Conservation (phyloP, 768 basidiomycete genomes). For the Hirschioporus abietinus region DNA sequence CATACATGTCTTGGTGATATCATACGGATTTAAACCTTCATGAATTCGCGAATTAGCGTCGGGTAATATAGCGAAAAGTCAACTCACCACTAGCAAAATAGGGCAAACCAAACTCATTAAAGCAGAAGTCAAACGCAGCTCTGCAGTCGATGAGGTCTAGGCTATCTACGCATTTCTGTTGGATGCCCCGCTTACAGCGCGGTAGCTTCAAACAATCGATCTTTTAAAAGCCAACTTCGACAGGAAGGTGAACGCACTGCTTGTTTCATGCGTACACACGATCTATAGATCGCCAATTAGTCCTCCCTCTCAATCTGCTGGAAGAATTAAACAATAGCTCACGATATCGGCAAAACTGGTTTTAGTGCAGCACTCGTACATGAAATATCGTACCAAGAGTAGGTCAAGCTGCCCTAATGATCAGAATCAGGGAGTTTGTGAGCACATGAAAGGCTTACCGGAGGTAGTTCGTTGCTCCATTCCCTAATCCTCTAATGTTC, state of each 20-base stretch:
- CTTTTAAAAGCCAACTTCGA: neutral
- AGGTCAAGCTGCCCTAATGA: neutral
- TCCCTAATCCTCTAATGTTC: neutral
- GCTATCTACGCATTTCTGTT: conserved; percentile 54
- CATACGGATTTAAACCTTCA: conserved; percentile 15
- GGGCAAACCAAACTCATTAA: conserved; percentile 41
- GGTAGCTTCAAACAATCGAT: conserved; percentile 41
- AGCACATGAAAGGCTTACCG: neutral
- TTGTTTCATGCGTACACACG: conserved; percentile 55
- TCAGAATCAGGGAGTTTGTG: neutral
- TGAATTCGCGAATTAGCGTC: too few relatives aligned
- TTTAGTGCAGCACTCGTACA: neutral
- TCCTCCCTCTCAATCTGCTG: neutral
- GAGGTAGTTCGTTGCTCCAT: neutral
- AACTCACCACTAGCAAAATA: conserved; percentile 31
- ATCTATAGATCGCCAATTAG: conserved; percentile 5
- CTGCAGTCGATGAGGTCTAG: conserved; percentile 64
- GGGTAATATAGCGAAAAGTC: too few relatives aligned
- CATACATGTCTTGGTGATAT: neutral
- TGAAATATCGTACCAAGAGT: neutral
- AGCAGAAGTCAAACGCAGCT: conserved; percentile 64
- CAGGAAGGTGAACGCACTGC: conserved; percentile 31
- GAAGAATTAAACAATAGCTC: neutral
- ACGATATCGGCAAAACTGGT: neutral
- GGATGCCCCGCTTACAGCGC: conserved; percentile 55